Percentiles rank a stretch among this genome's conserved stretches.
These are phyloP conservation scores for Davidsoniella eucalypti DNA, from an alignment of 2,329 filamentous ascomycete genomes.

Conservation along the genomic window DNA sequence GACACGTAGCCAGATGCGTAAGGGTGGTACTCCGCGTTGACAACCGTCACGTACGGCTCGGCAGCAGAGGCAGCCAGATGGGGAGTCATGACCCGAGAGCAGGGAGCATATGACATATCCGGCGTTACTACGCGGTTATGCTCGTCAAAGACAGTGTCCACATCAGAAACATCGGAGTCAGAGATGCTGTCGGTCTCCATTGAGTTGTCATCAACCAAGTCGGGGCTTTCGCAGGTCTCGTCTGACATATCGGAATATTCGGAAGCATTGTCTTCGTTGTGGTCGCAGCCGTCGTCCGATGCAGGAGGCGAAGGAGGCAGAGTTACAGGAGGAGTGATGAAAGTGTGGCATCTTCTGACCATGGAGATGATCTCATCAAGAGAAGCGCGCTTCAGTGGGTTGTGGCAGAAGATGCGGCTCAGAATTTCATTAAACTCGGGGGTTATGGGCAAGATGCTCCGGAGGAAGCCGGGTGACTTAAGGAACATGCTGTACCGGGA, in stretches of 20 bases:
- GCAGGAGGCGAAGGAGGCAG: constrained; percentile 20
- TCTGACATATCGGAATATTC: no score
- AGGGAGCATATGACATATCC: constrained; percentile 24
- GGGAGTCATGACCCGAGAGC: constrained; percentile 32
- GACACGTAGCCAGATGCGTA: neutral
- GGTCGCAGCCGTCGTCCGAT: neutral
- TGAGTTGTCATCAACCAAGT: constrained; percentile 24
- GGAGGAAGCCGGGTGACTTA: constrained; percentile 71
- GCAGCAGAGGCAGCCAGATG: neutral
- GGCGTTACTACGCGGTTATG: constrained; percentile 18
- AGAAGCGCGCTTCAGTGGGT: constrained; percentile 68
- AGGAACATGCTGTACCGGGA: constrained; percentile 87
- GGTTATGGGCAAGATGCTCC: constrained; percentile 82
- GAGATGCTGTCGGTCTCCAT: constrained; percentile 31
- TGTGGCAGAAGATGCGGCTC: constrained; percentile 70
- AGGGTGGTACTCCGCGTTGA: constrained; percentile 7
- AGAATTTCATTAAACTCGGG: constrained; percentile 80
- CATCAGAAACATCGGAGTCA: constrained; percentile 24
- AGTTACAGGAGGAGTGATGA: constrained; percentile 41
- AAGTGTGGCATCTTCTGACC: constrained; percentile 59
- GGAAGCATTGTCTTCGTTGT: neutral
- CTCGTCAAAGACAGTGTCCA: no score
- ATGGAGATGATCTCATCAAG: constrained; percentile 61
- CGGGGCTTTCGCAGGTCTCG: no score
- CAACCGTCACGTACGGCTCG: constrained; percentile 4